A percentile compares a stretch with the other conserved stretches of the same genome.
These are phyloP conservation scores for Talaromyces sp. DNA, from an alignment of 2,329 filamentous ascomycete species.

Conservation along the genomic window DNA sequence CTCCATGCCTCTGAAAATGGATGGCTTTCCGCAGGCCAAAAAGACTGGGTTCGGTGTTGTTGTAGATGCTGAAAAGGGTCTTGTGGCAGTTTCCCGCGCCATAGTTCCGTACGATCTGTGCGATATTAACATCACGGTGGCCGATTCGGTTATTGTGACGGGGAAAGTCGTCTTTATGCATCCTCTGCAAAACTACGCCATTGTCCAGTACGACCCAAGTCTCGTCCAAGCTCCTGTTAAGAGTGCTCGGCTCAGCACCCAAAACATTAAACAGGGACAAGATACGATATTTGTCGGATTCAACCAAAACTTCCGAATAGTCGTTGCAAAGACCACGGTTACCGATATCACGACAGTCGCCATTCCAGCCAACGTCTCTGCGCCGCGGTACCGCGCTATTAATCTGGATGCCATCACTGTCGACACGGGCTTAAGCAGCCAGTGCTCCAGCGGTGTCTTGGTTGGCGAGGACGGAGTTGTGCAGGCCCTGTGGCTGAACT, in stretches of 20 bases:
- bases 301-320: slow-evolving; percentile 89
- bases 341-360: slow-evolving; percentile 97
- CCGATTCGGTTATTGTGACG: slow-evolving; percentile 90
- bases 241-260: slow-evolving; percentile 75
- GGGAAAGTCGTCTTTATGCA: slow-evolving; percentile 95
- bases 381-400: slow-evolving; percentile 87
- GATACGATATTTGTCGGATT: slow-evolving; percentile 97
- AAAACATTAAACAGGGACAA: slow-evolving; percentile 84
- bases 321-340: slow-evolving; percentile 88
- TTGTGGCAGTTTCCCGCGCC: slow-evolving; percentile 89
- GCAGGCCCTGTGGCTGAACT: slow-evolving; percentile 93
- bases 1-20: slow-evolving; percentile 90
- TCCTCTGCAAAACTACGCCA: slow-evolving; percentile 91
- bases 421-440: slow-evolving; percentile 82
- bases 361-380: slow-evolving; percentile 87
- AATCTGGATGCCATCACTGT: slow-evolving; percentile 97
- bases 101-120: slow-evolving; percentile 95
- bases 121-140: slow-evolving; percentile 93
- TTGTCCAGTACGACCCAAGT: slow-evolving; percentile 88
- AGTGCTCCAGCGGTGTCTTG: slow-evolving; percentile 91
- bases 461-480: slow-evolving; percentile 86
- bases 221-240: slow-evolving; percentile 92
- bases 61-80: slow-evolving; percentile 92
- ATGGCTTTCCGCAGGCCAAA: slow-evolving; percentile 92
- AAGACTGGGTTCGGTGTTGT: slow-evolving; percentile 95